Percentiles rank a stretch among this genome's conserved stretches.
These are phyloP conservation scores for Calendula officinalis DNA, from an alignment of 129 eudicot genomes.

Conservation along the genomic window DNA sequence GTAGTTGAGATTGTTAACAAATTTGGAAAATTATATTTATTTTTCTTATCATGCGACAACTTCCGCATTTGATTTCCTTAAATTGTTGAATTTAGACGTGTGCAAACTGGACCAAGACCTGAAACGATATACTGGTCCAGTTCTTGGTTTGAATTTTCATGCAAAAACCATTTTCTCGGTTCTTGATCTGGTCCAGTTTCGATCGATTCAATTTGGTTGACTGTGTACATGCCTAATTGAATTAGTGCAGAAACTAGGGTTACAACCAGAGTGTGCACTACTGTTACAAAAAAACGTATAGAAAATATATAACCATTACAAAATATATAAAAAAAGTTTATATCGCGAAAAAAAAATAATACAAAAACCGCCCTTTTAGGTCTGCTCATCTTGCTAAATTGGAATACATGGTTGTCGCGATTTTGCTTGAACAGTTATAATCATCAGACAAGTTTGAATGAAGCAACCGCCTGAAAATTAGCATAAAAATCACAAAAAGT, in stretches of 20 bases:
- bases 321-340: background rate
- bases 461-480: slow-evolving; percentile 72
- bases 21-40: background rate
- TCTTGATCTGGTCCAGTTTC: too few relatives aligned
- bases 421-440: slow-evolving; percentile 10
- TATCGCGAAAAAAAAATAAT: background rate
- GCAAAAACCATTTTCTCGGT: too few relatives aligned
- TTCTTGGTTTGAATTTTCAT: too few relatives aligned
- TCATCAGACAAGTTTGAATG: slow-evolving; percentile 58
- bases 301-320: background rate
- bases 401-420: slow-evolving; percentile 7
- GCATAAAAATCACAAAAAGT: background rate
- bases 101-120: too few relatives aligned
- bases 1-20: slow-evolving; percentile 18
- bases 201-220: too few relatives aligned
- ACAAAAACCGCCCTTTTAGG: background rate
- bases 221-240: too few relatives aligned
- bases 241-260: too few relatives aligned
- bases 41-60: slow-evolving; percentile 21
- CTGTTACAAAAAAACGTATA: too few relatives aligned
- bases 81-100: background rate
- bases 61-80: slow-evolving; percentile 5
- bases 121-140: too few relatives aligned
- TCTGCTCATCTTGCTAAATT: background rate
- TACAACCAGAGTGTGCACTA: too few relatives aligned